Base-by-base conservation (phyloP, 768 basidiomycete genomes). In the Pleurotus pulmonarius region DNA sequence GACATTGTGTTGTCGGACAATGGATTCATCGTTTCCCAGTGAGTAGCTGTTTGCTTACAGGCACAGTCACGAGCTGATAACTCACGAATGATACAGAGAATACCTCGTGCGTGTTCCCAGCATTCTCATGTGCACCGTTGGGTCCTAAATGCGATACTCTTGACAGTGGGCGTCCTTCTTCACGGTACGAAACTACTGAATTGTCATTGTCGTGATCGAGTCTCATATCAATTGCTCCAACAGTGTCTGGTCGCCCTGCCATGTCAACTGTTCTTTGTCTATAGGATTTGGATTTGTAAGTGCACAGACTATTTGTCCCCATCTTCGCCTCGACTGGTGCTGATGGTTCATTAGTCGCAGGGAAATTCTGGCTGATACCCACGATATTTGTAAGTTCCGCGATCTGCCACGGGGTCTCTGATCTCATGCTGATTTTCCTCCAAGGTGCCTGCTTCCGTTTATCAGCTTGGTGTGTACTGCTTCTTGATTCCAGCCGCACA, bases 221-320 rank as follows among this genome's bases (percentile, higher is more conserved):
- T 1, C 29, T 34, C 0, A 34, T 11, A 24, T 25, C 11, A 20
- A 47, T 18, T 22, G 12, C 20, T 24, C 13, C 3, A 11, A 12
- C 13, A 53, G 51, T 53, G 51, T n/a, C 24, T 53, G 38, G 51
- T 53, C 18, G 51, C 51, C 6, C 24, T 53, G 39, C 51, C 51
- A 4, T 39, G 37, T 12, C 51, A 53, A 29, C 22, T 53, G 7
- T 53, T 53, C 51, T 53, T 53, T 41, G 51, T 41, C 20, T 40
- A 53, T 41, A 53, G 51, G n/a, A 53, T 53, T 12, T 53, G 51
- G 51, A 53, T 39, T 20, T 53, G 51, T 53, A 20, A 15, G 48
- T 16, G n/a, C 9, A 34, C 29, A 34, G 11, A 34, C 9, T 11
- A 34, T 8, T 34, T 9, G 29, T 34, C 29, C n/a, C 11, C 24